A percentile compares a stretch with the other conserved stretches of the same genome.
Evolutionary conservation across 495 filamentous ascomycete species (phyloP).

Genomic region (Aspergillus conjunctus): DNA sequence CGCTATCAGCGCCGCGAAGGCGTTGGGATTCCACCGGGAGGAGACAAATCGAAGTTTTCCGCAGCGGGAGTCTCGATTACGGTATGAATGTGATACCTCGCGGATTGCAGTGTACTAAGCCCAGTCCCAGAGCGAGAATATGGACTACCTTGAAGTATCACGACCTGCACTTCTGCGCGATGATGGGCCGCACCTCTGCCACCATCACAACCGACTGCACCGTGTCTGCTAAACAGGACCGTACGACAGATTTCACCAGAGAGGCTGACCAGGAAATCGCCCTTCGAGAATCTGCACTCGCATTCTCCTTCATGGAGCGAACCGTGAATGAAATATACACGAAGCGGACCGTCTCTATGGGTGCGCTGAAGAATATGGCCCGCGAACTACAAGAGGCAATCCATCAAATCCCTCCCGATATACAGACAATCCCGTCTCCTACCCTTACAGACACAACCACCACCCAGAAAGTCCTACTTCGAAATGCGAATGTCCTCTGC

Average conservation of each 20-base stretch:
- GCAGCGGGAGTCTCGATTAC: neutral
- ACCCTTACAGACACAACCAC: neutral
- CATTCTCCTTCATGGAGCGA: slow-evolving; percentile 8
- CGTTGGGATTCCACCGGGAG: slow-evolving; percentile 1
- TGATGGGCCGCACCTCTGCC: slow-evolving; percentile 6
- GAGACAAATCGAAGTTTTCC: slow-evolving; percentile 5
- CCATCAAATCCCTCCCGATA: neutral
- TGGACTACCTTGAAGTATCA: neutral
- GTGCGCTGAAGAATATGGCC: neutral
- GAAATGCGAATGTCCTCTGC: slow-evolving; percentile 3
- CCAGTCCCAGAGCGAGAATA: neutral
- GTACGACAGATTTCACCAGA: neutral
- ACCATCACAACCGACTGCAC: slow-evolving; percentile 5
- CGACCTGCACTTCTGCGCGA: slow-evolving; percentile 7
- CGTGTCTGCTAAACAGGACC: neutral
- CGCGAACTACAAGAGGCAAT: slow-evolving; percentile 4
- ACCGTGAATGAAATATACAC: slow-evolving; percentile 11
- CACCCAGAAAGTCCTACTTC: neutral
- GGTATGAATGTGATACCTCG: neutral
- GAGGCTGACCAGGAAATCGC: slow-evolving; percentile 1
- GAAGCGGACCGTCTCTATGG: slow-evolving; percentile 4
- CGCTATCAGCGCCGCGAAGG: slow-evolving; percentile 5
- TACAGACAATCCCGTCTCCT: neutral
- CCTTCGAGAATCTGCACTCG: neutral
- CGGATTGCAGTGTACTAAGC: neutral